These are phyloP conservation scores for Solanum tarijense DNA, from an alignment of 257 asterid species.

Conservation along the genomic window DNA sequence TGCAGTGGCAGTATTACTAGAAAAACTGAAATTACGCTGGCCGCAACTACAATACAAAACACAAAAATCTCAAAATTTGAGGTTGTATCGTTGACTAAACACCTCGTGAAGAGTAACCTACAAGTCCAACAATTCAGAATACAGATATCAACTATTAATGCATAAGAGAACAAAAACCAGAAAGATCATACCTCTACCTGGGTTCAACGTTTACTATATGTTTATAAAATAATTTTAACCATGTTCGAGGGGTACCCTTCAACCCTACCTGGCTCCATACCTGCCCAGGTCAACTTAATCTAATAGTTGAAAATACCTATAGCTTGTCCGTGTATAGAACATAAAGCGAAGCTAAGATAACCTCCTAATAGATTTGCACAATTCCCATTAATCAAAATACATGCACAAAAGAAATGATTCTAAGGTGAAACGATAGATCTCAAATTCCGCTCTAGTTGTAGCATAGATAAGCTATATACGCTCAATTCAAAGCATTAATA, in stretches of 20 bases:
- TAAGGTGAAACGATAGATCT: not conserved
- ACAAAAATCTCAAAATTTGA: not conserved
- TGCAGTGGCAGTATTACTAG: not conserved
- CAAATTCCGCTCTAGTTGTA: not conserved
- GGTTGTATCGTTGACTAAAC: not conserved
- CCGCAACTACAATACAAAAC: not conserved
- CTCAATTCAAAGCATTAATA: not conserved
- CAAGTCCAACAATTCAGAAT: not conserved
- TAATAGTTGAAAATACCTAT: too few species aligned
- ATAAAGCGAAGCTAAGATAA: not conserved
- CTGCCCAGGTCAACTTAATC: not conserved
- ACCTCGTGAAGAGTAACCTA: not conserved
- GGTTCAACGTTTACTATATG: too few species aligned
- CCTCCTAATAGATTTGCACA: not conserved
- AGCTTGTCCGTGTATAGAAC: not conserved
- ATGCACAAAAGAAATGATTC: not conserved
- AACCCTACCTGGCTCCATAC: too few species aligned
- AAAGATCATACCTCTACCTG: not conserved
- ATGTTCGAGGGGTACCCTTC: not conserved
- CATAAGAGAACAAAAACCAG: not conserved
- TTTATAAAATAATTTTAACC: not conserved
- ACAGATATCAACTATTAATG: not conserved
- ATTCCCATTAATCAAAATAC: not conserved
- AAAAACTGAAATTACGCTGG: not conserved
- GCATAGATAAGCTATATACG: not conserved